phyloP scores from a whole-genome alignment of 306 rosid genomes.

The Betula pendula region DNA sequence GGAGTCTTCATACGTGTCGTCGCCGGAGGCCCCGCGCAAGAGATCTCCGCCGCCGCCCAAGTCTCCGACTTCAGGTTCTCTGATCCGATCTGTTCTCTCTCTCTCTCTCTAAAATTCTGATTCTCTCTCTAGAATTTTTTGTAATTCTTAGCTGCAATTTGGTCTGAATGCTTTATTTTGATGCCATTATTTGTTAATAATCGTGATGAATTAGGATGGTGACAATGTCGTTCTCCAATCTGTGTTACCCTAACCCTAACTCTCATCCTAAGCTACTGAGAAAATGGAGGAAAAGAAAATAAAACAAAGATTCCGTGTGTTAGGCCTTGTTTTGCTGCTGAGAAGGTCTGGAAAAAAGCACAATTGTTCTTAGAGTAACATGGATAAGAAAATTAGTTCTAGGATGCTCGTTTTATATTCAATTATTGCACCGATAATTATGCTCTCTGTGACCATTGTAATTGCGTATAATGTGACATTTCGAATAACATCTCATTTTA shows the following conservation, averaged over 20 bases:
- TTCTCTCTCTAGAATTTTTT: constrained; percentile 6
- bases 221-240: constrained; percentile 28
- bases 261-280: constrained; percentile 2
- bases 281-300: not conserved
- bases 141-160: not conserved
- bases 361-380: not conserved
- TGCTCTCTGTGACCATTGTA: not conserved
- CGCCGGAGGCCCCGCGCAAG: constrained; percentile 85
- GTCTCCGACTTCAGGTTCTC: constrained; percentile 75
- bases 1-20: constrained; percentile 86
- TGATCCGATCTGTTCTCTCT: constrained; percentile 66
- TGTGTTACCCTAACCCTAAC: constrained; percentile 33
- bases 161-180: not conserved
- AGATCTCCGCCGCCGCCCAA: constrained; percentile 72
- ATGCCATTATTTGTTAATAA: not conserved
- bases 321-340: not conserved
- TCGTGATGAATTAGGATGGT: not conserved
- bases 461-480: not conserved
- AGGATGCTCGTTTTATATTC: not conserved
- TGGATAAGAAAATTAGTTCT: constrained; percentile 3
- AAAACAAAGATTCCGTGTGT: not conserved
- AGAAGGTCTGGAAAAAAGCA: not conserved
- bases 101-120: not conserved
- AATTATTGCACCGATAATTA: not conserved
- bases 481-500: not conserved